Conservation (phyloP, 768 basidiomycete genomes). For the Collybia sp. region DNA sequence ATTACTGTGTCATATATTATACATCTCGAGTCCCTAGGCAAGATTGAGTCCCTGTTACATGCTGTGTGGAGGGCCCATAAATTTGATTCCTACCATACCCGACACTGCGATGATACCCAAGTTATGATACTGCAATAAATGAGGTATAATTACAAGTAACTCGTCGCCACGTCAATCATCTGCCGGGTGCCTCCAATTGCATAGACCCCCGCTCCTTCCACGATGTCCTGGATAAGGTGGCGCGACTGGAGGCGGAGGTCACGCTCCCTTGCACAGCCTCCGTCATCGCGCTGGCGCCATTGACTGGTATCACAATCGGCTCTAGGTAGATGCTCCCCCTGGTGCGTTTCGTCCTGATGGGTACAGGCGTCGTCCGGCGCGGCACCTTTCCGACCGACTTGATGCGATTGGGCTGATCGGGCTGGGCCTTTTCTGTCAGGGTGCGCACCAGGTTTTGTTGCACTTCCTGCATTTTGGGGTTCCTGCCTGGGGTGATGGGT, state of each 20-base stretch:
- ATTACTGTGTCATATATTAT: neutral
- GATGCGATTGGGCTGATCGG: constrained; percentile 21
- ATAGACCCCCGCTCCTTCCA: too few species aligned
- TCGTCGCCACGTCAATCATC: too few species aligned
- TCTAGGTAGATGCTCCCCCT: constrained; percentile 28
- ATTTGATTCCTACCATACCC: too few species aligned
- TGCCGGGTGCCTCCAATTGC: too few species aligned
- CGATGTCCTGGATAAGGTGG: too few species aligned
- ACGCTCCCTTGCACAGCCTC: constrained; percentile 19
- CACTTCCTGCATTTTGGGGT: constrained; percentile 13
- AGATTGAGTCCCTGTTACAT: too few species aligned
- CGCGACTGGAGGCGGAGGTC: constrained; percentile 6
- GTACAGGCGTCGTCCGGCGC: constrained; percentile 26
- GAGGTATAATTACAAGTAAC: too few species aligned
- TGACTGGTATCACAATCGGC: constrained; percentile 24
- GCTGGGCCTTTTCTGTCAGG: constrained; percentile 8
- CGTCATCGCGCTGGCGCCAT: constrained; percentile 14
- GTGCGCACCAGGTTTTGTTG: constrained; percentile 7
- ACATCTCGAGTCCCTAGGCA: neutral
- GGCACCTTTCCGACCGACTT: constrained; percentile 37
- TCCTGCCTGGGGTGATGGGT: constrained; percentile 12
- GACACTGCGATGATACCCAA: too few species aligned
- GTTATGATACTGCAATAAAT: too few species aligned
- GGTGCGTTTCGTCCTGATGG: constrained; percentile 16
- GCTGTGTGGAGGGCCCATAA: too few species aligned